A percentile compares a stretch with the other conserved stretches of the same genome.
These are phyloP conservation scores for Neurospora sp. DNA, from an alignment of 2,329 filamentous ascomycete genomes.

Conservation along the genomic window DNA sequence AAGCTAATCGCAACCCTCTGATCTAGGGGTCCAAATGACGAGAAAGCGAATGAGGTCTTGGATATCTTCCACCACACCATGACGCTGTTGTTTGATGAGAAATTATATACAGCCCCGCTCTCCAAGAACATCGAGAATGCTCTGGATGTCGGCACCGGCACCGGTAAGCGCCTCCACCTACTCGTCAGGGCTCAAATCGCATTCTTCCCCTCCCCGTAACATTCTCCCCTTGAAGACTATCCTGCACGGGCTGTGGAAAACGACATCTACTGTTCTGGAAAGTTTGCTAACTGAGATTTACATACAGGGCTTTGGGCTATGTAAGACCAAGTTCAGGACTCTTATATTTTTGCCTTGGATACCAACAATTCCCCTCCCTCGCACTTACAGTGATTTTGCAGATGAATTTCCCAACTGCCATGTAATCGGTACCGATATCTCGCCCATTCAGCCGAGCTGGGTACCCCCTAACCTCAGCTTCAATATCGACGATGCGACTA, in stretches of 20 bases:
- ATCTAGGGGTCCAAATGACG: background rate
- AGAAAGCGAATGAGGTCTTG: background rate
- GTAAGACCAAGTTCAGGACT: background rate
- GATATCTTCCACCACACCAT: background rate
- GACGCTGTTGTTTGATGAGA: background rate
- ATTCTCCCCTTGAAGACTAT: background rate
- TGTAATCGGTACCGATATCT: slow-evolving; percentile 1
- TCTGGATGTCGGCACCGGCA: slow-evolving; percentile 3
- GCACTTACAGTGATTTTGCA: background rate
- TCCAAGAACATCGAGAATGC: background rate
- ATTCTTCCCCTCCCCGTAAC: background rate
- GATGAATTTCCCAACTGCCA: background rate
- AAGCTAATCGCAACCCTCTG: background rate
- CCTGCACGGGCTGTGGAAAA: background rate
- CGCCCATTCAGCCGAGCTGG: slow-evolving; percentile 3
- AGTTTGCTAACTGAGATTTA: background rate
- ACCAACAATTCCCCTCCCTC: background rate
- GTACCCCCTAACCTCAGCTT: slow-evolving; percentile 37
- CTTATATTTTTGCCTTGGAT: background rate
- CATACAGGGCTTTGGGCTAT: background rate
- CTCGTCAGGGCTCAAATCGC: background rate
- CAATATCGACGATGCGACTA: slow-evolving; percentile 52
- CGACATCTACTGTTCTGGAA: background rate
- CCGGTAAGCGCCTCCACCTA: background rate
- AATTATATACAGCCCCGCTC: background rate